A percentile compares a stretch with the other conserved stretches of the same genome.
Evolutionary conservation across 331 rosid genomes (phyloP).

Genomic region (Quercus lobata): DNA sequence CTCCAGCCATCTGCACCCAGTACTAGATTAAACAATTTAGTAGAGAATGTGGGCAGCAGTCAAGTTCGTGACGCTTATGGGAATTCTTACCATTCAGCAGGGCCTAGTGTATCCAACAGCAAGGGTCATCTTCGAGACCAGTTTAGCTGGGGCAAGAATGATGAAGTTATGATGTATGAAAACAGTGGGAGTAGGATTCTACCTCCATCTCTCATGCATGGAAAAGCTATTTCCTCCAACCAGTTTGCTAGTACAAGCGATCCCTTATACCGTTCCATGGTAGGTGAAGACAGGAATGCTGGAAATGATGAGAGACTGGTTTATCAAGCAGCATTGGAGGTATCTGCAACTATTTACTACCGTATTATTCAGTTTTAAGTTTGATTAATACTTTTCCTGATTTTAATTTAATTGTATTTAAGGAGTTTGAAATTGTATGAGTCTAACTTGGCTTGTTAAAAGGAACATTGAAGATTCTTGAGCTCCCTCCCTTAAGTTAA

Average conservation of each 20-base stretch:
- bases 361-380: not conserved
- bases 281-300: slow-evolving; percentile 62
- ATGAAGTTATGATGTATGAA: slow-evolving; percentile 42
- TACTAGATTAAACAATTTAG: slow-evolving; percentile 27
- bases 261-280: slow-evolving; percentile 47
- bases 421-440: no score
- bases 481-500: no score
- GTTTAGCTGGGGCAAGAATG: slow-evolving; percentile 46
- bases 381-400: not conserved
- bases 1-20: slow-evolving; percentile 39
- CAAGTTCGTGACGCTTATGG: slow-evolving; percentile 38
- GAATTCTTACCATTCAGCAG: slow-evolving; percentile 36
- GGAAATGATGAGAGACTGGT: slow-evolving; percentile 78
- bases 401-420: not conserved
- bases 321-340: slow-evolving; percentile 95
- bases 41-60: slow-evolving; percentile 39
- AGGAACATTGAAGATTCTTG: not conserved
- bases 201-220: slow-evolving; percentile 56
- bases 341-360: slow-evolving; percentile 16
- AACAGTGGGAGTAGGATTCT: slow-evolving; percentile 55
- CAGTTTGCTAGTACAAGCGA: slow-evolving; percentile 58
- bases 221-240: slow-evolving; percentile 40
- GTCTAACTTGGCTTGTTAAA: no score
- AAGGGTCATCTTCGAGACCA: slow-evolving; percentile 44
- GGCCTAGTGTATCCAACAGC: slow-evolving; percentile 42